phyloP scores from a whole-genome alignment of 176 grass and related monocot genomes.

The Tuctoria greenei region DNA sequence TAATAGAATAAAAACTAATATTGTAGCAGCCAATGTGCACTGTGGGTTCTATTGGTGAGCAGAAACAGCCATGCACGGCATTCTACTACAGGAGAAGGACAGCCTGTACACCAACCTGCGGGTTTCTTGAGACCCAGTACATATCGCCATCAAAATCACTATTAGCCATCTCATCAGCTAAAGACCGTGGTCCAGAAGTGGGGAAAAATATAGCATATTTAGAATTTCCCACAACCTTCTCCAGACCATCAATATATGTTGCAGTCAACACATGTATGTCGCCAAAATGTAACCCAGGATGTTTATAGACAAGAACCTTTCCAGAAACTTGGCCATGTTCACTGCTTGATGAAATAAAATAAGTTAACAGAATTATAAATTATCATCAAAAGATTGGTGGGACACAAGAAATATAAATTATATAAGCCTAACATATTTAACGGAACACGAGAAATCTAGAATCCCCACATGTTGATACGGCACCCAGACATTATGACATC shows the following conservation, averaged over 20 bases:
- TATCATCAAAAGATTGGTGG: neutral
- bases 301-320: slow-evolving; percentile 69
- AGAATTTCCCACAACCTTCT: slow-evolving; percentile 49
- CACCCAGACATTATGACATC: neutral
- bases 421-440: neutral
- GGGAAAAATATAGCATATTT: slow-evolving; percentile 79
- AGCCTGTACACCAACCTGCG: slow-evolving; percentile 32
- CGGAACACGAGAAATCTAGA: neutral
- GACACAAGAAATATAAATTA: neutral
- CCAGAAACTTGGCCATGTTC: slow-evolving; percentile 63
- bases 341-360: slow-evolving; percentile 42
- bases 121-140: slow-evolving; percentile 72
- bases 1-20: neutral
- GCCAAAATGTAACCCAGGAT: slow-evolving; percentile 73
- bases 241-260: slow-evolving; percentile 46
- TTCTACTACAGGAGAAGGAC: neutral
- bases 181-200: slow-evolving; percentile 51
- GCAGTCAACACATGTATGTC: slow-evolving; percentile 63
- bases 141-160: slow-evolving; percentile 77
- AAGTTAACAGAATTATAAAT: slow-evolving; percentile 23
- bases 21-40: neutral
- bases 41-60: neutral
- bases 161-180: slow-evolving; percentile 80
- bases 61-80: neutral
- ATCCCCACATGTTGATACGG: neutral